Percentiles rank a stretch among this genome's conserved stretches.
Conservation (phyloP, 192 early-diverging fungal genomes). For the Spinellus fusiger region DNA sequence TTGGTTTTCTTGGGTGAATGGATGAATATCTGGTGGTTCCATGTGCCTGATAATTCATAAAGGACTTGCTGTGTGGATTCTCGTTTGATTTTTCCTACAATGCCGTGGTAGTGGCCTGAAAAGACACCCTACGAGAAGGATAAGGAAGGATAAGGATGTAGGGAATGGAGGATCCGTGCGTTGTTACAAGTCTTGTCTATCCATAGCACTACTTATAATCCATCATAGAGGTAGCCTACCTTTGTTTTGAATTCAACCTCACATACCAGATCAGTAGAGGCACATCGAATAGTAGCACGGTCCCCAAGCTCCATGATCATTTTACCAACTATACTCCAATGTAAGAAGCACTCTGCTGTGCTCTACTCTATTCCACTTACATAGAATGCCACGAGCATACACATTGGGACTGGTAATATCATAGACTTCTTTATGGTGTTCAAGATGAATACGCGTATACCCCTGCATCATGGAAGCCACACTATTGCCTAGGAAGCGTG, state of each 20-base stretch:
- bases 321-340: slow-evolving; percentile 54
- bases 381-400: slow-evolving; percentile 80
- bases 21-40: slow-evolving; percentile 69
- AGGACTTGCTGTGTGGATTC: slow-evolving; percentile 68
- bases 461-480: slow-evolving; percentile 84
- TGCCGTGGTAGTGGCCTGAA: slow-evolving; percentile 67
- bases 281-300: slow-evolving; percentile 56
- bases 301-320: slow-evolving; percentile 87
- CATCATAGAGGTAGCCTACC: slow-evolving; percentile 50
- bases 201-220: no score
- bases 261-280: slow-evolving; percentile 61
- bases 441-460: slow-evolving; percentile 50
- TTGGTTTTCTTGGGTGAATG: slow-evolving; percentile 30
- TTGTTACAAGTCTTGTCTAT: background rate
- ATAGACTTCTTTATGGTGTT: slow-evolving; percentile 65
- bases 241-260: slow-evolving; percentile 78
- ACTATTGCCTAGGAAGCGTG: slow-evolving; percentile 84
- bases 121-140: slow-evolving; percentile 84
- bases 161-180: no score
- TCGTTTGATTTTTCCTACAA: slow-evolving; percentile 78
- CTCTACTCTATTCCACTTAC: slow-evolving; percentile 1
- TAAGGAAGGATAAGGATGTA: no score
- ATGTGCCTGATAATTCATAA: slow-evolving; percentile 84
- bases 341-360: background rate
- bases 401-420: slow-evolving; percentile 82